Percentiles rank a stretch among this genome's conserved stretches.
These are phyloP conservation scores for Podila horticola DNA, from an alignment of 192 early-diverging fungal genomes.

Conservation along the genomic window DNA sequence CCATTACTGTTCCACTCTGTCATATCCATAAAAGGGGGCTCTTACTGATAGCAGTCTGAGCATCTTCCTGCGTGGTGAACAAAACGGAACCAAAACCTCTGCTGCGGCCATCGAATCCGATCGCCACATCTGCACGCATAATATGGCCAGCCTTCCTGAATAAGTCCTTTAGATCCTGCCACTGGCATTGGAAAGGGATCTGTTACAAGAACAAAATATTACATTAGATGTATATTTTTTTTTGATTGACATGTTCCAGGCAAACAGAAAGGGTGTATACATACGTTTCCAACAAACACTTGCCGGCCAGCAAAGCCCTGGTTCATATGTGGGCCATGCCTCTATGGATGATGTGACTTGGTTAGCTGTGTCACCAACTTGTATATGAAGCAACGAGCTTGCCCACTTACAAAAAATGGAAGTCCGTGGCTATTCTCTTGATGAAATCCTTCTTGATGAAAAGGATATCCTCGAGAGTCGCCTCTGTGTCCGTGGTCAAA, in stretches of 20 bases:
- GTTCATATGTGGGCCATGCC: constrained; percentile 26
- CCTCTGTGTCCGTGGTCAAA: constrained; percentile 48
- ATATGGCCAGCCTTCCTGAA: constrained; percentile 77
- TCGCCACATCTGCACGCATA: constrained; percentile 73
- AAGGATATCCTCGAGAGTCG: constrained; percentile 20
- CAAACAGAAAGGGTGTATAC: background rate
- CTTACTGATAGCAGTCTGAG: constrained; percentile 73
- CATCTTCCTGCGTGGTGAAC: constrained; percentile 75
- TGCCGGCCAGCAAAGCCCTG: constrained; percentile 50
- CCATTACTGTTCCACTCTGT: too few relatives aligned
- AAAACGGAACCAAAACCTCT: constrained; percentile 80
- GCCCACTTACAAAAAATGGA: constrained; percentile 23
- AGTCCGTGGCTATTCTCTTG: constrained; percentile 3
- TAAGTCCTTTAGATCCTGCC: constrained; percentile 87
- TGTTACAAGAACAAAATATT: constrained; percentile 12
- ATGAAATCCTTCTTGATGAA: constrained; percentile 5
- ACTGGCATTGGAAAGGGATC: constrained; percentile 79
- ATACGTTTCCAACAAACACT: constrained; percentile 85
- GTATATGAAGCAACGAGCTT: background rate
- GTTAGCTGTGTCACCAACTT: background rate
- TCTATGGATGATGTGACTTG: background rate
- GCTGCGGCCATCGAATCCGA: constrained; percentile 70
- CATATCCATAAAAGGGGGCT: background rate
- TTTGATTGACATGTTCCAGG: background rate
- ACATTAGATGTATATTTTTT: background rate